Evolutionary conservation across 1,284 basidiomycete genomes (phyloP).

Genomic region (Puccinia coronata): DNA sequence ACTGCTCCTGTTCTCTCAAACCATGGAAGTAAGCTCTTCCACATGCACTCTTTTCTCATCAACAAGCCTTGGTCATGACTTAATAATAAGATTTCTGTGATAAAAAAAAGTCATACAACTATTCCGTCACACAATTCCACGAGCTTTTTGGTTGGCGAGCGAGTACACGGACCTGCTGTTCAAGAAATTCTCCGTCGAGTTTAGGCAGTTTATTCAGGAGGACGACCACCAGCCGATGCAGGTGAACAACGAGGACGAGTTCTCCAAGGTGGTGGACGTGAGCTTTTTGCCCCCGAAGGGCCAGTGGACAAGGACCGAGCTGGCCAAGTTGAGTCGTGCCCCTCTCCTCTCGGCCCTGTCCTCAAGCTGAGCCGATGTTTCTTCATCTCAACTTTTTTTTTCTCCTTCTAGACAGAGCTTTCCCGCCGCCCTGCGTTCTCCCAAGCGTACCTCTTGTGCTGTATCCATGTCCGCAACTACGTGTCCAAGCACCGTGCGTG

Average conservation of each 20-base stretch:
- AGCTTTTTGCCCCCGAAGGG: slow-evolving; percentile 83
- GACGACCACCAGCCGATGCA: too few relatives aligned
- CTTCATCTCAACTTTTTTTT: too few relatives aligned
- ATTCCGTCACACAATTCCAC: slow-evolving; percentile 67
- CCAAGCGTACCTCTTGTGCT: too few relatives aligned
- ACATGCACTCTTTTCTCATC: too few relatives aligned
- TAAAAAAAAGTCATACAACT: slow-evolving; percentile 37
- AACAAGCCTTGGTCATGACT: neutral
- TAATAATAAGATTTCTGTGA: slow-evolving; percentile 52
- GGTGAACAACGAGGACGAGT: too few relatives aligned
- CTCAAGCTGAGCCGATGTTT: slow-evolving; percentile 11
- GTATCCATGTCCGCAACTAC: too few relatives aligned
- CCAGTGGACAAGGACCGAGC: too few relatives aligned
- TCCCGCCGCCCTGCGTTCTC: too few relatives aligned
- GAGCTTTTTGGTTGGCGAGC: slow-evolving; percentile 82
- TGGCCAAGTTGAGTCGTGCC: slow-evolving; percentile 51
- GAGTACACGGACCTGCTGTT: slow-evolving; percentile 82
- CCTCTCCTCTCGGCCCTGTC: too few relatives aligned
- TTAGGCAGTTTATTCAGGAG: slow-evolving; percentile 84
- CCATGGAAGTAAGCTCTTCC: slow-evolving; percentile 83
- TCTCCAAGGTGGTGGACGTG: slow-evolving; percentile 73
- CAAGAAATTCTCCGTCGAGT: slow-evolving; percentile 76
- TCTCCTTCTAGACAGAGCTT: too few relatives aligned
- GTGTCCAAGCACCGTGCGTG: slow-evolving; percentile 97
- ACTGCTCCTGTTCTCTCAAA: slow-evolving; percentile 84